Percentiles rank a stretch among this genome's conserved stretches.
Conservation (phyloP, 805 yeast genomes). For the Starmerella apis region DNA sequence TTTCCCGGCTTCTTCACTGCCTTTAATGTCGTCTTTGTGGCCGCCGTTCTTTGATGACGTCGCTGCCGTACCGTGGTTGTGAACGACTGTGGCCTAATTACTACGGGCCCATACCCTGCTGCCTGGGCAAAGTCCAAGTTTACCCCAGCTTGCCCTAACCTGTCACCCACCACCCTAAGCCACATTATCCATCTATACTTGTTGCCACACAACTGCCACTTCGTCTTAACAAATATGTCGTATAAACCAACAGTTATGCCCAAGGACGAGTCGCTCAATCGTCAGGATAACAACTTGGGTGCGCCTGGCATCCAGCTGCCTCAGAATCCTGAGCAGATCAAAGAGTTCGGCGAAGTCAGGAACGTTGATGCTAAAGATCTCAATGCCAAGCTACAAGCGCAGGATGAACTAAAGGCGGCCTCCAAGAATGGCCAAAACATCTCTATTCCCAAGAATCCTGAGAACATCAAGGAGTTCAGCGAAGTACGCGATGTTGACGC, state of each 20-base stretch:
- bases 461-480: constrained; percentile 54
- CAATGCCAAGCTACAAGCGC: constrained; percentile 32
- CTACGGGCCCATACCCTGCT: background rate
- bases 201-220: constrained; percentile 2
- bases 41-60: no score
- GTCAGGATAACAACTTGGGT: constrained; percentile 33
- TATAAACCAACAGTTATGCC: constrained; percentile 31
- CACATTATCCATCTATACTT: no score
- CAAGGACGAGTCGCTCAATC: constrained; percentile 23
- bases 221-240: background rate
- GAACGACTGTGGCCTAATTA: no score
- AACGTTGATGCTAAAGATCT: constrained; percentile 51
- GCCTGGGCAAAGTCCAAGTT: no score
- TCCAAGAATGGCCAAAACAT: constrained; percentile 61
- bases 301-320: constrained; percentile 72
- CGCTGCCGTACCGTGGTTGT: no score
- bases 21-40: no score
- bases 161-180: background rate
- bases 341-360: constrained; percentile 50
- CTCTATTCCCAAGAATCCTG: constrained; percentile 51
- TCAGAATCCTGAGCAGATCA: constrained; percentile 47
- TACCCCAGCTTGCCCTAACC: no score
- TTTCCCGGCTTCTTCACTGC: background rate
- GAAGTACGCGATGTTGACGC: constrained; percentile 49
- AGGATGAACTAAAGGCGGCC: constrained; percentile 15